Evolutionary conservation across 2,329 filamentous ascomycete species (phyloP).

Genomic region (Exutisphaerella laricina): DNA sequence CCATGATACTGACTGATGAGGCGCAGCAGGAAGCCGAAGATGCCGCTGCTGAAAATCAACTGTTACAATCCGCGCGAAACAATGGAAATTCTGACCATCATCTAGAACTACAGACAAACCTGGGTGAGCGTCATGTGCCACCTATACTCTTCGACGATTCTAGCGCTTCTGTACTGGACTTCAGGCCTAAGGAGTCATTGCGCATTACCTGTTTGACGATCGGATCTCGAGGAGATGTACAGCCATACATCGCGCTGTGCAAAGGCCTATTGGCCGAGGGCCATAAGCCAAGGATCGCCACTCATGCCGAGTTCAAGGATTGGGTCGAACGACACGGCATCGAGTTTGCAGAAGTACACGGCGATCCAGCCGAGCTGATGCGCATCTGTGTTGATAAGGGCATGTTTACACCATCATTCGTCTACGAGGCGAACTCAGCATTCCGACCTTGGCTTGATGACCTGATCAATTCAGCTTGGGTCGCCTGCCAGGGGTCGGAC

Average conservation of each 20-base stretch:
- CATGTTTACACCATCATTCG: conserved; percentile 89
- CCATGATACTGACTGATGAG: conserved; percentile 60
- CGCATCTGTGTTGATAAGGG: conserved; percentile 92
- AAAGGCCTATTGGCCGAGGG: conserved; percentile 85
- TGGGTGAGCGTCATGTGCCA: conserved; percentile 50
- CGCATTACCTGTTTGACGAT: conserved; percentile 92
- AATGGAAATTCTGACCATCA: conserved; percentile 39
- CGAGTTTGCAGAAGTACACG: conserved; percentile 80
- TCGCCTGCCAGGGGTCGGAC: conserved; percentile 78
- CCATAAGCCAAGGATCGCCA: conserved; percentile 80
- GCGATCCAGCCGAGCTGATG: conserved; percentile 93
- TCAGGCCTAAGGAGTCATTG: conserved; percentile 76
- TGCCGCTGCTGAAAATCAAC: conserved; percentile 72
- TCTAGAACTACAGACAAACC: conserved; percentile 28
- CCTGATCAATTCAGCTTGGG: conserved; percentile 73
- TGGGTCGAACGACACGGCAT: conserved; percentile 95
- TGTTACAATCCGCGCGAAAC: conserved; percentile 67
- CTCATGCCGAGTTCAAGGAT: conserved; percentile 78
- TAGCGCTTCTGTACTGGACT: conserved; percentile 79
- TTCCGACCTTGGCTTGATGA: conserved; percentile 96
- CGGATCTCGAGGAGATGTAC: conserved; percentile 89
- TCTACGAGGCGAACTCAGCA: conserved; percentile 77
- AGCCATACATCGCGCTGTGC: conserved; percentile 94
- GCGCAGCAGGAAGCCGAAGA: conserved; percentile 65
- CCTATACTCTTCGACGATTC: conserved; percentile 87